Base-by-base conservation (phyloP, 768 basidiomycete species). In the Tulasnella calospora region DNA sequence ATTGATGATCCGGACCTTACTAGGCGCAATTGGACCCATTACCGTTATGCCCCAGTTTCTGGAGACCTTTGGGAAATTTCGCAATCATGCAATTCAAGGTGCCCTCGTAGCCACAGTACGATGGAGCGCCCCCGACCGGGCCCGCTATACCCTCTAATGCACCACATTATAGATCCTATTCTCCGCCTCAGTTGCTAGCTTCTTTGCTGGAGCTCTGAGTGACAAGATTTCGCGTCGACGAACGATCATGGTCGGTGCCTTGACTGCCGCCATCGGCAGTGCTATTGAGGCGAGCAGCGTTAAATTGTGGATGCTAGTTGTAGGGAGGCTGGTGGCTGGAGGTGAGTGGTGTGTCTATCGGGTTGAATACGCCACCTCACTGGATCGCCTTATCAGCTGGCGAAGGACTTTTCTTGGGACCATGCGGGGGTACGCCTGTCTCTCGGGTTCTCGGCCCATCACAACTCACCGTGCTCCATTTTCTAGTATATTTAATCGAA, bases 21-120 rank as follows among this genome's bases (percentile, higher is more conserved):
- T 76, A 80, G 82, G 81, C 36, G 81, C 82, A 12, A 86, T 87
- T 27, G 88, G 87, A 1, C 85, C 87, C 41, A 82, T 88, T 41
- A 88, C 85, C 2, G 85, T 86, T 46, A 89, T 88, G 89, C 79
- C 83, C 1, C 85, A 87, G 27, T 88, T 89, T 80, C 79, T 82
- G 73, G 36, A 79, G 5, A 78, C 81, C 1, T 78, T 81, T 70
- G 80, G 80, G 36, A 69, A 79, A 27, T 79, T 74, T 38, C 55
- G 77, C 30, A 75, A 70, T 36, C 40, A 69, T 33, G 70, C 80
- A 19, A 80, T 80, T 30, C 80, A 80, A 46, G 80, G 80, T 27
- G 72, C 74, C 12, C 81, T 82, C 30, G 47, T 82, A 15, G 80
- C 82, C 0, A 80, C 80, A 0, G 81, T 81, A 13, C 15, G 80